Evolutionary conservation across 352 stramenopile species (phyloP).

Genomic region (Pythium dissotocum): DNA sequence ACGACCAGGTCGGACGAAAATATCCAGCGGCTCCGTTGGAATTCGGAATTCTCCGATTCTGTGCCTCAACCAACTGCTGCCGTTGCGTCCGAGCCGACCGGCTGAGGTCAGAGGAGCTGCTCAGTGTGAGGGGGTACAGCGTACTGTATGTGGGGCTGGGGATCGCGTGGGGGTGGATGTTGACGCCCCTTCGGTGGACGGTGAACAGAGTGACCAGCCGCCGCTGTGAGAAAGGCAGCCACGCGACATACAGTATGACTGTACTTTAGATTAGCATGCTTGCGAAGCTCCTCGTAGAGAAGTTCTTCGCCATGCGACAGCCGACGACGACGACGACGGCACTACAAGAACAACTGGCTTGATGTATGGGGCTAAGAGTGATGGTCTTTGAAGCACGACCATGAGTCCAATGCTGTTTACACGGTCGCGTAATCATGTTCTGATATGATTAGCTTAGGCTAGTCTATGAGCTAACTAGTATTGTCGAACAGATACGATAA

Average conservation of each 20-base stretch:
- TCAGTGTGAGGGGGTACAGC: too few species aligned
- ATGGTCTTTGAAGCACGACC: constrained; percentile 3
- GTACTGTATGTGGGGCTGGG: too few species aligned
- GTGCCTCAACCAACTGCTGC: not conserved
- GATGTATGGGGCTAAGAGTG: not conserved
- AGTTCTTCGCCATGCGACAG: not conserved
- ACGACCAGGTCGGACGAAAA: not conserved
- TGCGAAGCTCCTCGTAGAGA: not conserved
- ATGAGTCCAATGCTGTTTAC: too few species aligned
- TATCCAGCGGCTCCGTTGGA: not conserved
- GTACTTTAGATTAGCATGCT: too few species aligned
- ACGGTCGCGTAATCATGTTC: not conserved
- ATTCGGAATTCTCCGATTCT: not conserved
- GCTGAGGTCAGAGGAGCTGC: not conserved
- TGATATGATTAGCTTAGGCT: not conserved
- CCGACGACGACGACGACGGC: not conserved
- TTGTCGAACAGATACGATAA: too few species aligned
- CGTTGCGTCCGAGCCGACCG: not conserved
- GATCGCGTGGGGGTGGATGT: not conserved
- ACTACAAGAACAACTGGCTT: not conserved
- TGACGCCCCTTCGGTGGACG: not conserved
- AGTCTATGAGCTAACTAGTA: too few species aligned
- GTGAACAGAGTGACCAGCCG: not conserved
- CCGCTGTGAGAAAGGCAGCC: not conserved
- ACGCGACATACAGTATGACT: too few species aligned